Base-by-base conservation (phyloP, 805 yeast species). In the Phaffomyces thermotolerans region DNA sequence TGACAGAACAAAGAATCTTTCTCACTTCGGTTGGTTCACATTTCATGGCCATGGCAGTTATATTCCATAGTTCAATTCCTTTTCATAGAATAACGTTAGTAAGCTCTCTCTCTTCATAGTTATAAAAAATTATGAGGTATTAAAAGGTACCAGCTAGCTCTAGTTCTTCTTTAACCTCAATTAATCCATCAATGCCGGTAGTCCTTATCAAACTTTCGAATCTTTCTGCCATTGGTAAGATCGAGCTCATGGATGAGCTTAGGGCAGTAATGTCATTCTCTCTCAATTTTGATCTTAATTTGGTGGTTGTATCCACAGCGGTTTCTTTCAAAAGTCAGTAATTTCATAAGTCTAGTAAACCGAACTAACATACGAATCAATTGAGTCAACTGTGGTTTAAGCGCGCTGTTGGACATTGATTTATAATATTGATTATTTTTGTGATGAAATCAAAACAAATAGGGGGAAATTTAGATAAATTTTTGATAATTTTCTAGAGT, bases 41-140 rank as follows among this genome's bases (percentile, higher is more conserved):
- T 37, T 58, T 65, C 42, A 55, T 45, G 4, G 60, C 44, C 13
- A 67, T 41, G 1, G 65, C 47, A 1, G 63, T 45, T 1, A 59
- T 40, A 45, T 70, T 71, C 75, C 75, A 71, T 10, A 68, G 42
- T 14, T 51, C 57, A 13, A 68, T 58, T 1, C 66, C 60, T 27
- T n/a, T n/a, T 14, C 17, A 12, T 7, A 15, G 14, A 27, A 10
- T 10, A 27, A 13, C 13, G 34, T 35, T 40, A 25, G 44, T 41
- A 38, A 23, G n/a, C 20, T 24, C 15, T 14, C 2, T 12, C 6
- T 18, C 14, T 8, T 4, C 30, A n/a, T 10, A 8, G 15, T 7
- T 13, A 22, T 23, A 22, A 4, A 14, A 6, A 18, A 14, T 10
- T 12, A 32, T 20, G 5, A 29, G 10, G 31, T 18, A 17, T 12